Conservation (phyloP, 148 eudicot genomes). For the Pharnaceum exiguum region DNA sequence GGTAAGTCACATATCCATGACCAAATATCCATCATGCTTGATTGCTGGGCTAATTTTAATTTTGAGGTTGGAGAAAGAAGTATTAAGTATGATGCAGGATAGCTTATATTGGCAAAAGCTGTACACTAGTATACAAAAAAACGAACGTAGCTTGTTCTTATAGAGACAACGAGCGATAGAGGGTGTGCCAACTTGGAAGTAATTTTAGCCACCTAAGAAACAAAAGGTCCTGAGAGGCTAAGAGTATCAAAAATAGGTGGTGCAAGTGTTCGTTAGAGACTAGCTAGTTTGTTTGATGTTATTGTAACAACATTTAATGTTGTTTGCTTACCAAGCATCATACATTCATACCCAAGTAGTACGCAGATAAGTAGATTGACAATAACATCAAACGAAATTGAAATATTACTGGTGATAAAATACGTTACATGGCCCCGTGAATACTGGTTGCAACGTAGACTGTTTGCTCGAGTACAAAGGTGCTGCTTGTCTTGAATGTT, state of each 20-base stretch:
- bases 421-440: conserved; percentile 27
- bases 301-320: conserved; percentile 17
- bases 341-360: background rate
- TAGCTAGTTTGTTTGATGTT: background rate
- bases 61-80: background rate
- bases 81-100: no score
- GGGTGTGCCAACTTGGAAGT: conserved; percentile 46
- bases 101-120: no score
- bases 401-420: conserved; percentile 1
- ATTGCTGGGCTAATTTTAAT: background rate
- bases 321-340: background rate
- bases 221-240: conserved; percentile 5
- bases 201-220: conserved; percentile 47
- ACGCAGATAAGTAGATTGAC: no score
- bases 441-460: conserved; percentile 6
- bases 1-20: conserved; percentile 80
- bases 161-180: conserved; percentile 50
- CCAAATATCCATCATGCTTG: conserved; percentile 81
- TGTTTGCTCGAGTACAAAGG: background rate
- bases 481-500: conserved; percentile 18
- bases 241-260: background rate
- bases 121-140: background rate
- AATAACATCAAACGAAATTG: background rate
- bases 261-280: background rate
- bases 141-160: conserved; percentile 17